These are phyloP conservation scores for Glebionis coronaria DNA, from an alignment of 129 eudicot species.

Conservation along the genomic window DNA sequence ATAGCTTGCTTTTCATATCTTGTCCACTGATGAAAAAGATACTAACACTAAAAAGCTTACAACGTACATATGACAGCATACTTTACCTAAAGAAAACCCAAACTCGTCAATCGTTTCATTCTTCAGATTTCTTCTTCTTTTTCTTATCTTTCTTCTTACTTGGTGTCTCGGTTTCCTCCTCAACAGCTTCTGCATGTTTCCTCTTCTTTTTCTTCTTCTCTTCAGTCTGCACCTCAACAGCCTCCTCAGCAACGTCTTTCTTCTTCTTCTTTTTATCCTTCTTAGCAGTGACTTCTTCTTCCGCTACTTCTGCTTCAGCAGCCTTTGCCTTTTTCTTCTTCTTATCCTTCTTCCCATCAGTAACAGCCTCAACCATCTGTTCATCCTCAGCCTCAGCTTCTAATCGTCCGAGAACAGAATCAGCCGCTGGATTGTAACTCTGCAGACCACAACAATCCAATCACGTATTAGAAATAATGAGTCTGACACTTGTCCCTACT, in stretches of 20 bases:
- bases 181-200: not conserved
- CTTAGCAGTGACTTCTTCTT: conserved; percentile 15
- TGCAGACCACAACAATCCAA: conserved; percentile 20
- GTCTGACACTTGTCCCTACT: no score
- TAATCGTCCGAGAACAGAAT: conserved; percentile 60
- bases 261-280: conserved; percentile 9
- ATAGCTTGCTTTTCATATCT: no score
- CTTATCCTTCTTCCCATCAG: conserved; percentile 44
- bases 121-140: not conserved
- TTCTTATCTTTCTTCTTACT: conserved; percentile 6
- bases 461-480: not conserved
- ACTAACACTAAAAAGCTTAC: no score
- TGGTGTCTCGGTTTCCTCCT: not conserved
- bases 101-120: not conserved
- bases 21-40: no score
- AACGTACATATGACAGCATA: no score
- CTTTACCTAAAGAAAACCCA: no score
- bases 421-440: conserved; percentile 83
- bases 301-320: conserved; percentile 28
- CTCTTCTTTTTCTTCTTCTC: conserved; percentile 10
- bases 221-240: not conserved
- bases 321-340: conserved; percentile 49
- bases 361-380: conserved; percentile 23
- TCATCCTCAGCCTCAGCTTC: conserved; percentile 48
- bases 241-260: not conserved